Evolutionary conservation across 2,329 filamentous ascomycete genomes (phyloP).

Genomic region (Aspergillus tanneri): DNA sequence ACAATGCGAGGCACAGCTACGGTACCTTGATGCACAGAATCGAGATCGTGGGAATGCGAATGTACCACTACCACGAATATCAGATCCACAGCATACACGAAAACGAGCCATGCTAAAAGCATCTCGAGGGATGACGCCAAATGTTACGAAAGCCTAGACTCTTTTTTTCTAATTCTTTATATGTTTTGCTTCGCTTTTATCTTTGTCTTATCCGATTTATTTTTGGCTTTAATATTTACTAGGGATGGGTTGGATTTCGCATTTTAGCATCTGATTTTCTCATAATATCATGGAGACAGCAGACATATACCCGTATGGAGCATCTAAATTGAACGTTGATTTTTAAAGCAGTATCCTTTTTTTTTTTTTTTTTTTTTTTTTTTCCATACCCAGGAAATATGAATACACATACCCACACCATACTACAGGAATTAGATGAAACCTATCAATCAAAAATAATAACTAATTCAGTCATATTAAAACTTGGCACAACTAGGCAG

Average conservation of each 20-base stretch:
- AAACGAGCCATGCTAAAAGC: constrained; percentile 13
- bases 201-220: too few species aligned
- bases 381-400: too few species aligned
- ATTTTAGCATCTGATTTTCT: too few species aligned
- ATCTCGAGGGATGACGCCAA: constrained; percentile 1
- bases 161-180: not conserved
- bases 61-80: constrained; percentile 22
- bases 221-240: too few species aligned
- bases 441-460: not conserved
- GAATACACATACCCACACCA: too few species aligned
- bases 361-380: not conserved
- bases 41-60: constrained; percentile 15
- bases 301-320: too few species aligned
- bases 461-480: not conserved
- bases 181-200: too few species aligned
- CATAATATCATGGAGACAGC: too few species aligned
- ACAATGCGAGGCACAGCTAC: constrained; percentile 39
- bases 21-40: constrained; percentile 25
- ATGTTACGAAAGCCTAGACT: constrained; percentile 4
- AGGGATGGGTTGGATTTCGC: too few species aligned
- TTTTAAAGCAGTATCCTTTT: constrained; percentile 6
- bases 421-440: too few species aligned
- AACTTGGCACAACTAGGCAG: not conserved
- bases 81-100: constrained; percentile 25
- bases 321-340: too few species aligned